Evolutionary conservation across 108 stramenopile species (phyloP), one percentile per base, ranked within the genome.

Genomic region (Cyclostephanos tholiformis): DNA sequence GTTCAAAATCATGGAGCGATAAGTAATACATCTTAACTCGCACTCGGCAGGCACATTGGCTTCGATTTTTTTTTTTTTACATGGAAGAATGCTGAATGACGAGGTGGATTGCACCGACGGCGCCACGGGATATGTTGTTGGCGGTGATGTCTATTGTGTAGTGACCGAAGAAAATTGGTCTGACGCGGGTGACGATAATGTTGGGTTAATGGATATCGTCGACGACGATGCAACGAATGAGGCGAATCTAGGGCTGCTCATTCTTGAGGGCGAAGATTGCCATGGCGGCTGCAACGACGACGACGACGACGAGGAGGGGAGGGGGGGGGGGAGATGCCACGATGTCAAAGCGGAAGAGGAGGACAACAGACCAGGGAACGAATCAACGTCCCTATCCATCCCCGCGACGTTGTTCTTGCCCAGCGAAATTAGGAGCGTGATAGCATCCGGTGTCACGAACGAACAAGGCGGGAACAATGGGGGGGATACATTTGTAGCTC

Each of bases 371-470:
- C 44, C 14, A 4, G 16, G 44, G 44, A 16, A 46, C 44, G 44
- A 17, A 17, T 46, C 44, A 14, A 14, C 16, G 44, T 46, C 44
- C 16, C 16, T 55, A 55, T 55, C 53, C 26, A 26, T 55, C 53
- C 53, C 53, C 13, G 53, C 20, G 10, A 55, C 26, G 13, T 25
- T 25, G 23, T 25, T 55, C 53, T 26, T 27, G 26, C 26, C 53
- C 25, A 27, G 53, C 53, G 26, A 55, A 23, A 12, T 55, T 55
- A 55, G 23, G 53, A 55, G 53, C 23, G 26, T 55, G 53, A 12
- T 20, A 26, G 53, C 53, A 55, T 46, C 44, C 44, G 44, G 44
- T 46, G 44, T 46, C 14, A 46, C 44, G 14, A 46, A 46, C 44
- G 44, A 46, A 46, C 44, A 46, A 0, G 44, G 16, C 44, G 16